phyloP scores from a whole-genome alignment of 352 stramenopile species.

The Phytophthora syringae region DNA sequence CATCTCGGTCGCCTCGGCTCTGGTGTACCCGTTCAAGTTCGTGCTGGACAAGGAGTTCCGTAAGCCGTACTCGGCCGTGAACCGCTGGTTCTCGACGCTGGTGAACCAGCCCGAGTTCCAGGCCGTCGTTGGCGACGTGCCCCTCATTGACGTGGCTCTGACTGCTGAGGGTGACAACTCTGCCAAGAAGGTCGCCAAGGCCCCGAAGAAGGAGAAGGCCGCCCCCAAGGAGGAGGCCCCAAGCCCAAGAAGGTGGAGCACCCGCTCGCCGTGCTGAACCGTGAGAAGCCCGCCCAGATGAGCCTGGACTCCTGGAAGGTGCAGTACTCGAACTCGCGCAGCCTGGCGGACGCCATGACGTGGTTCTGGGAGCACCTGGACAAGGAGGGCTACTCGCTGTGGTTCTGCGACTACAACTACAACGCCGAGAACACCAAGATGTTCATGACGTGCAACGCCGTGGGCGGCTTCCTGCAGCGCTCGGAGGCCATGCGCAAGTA shows the following conservation, averaged over 20 bases:
- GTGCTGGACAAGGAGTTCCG: slow-evolving; percentile 91
- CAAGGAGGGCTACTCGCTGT: slow-evolving; percentile 90
- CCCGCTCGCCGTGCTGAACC: slow-evolving; percentile 89
- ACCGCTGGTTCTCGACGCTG: slow-evolving; percentile 92
- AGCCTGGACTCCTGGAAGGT: slow-evolving; percentile 93
- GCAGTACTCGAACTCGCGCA: slow-evolving; percentile 91
- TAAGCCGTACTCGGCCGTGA: slow-evolving; percentile 87
- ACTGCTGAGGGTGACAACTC: slow-evolving; percentile 66
- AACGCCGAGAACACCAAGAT: slow-evolving; percentile 93
- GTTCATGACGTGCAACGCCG: slow-evolving; percentile 95
- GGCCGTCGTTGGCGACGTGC: slow-evolving; percentile 91
- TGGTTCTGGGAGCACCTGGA: slow-evolving; percentile 93
- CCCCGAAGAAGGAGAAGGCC: slow-evolving; percentile 58
- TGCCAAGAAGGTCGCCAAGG: slow-evolving; percentile 39
- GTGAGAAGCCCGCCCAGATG: slow-evolving; percentile 79
- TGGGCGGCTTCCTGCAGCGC: slow-evolving; percentile 93
- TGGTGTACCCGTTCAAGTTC: slow-evolving; percentile 92
- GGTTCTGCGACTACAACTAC: slow-evolving; percentile 94
- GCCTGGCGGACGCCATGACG: slow-evolving; percentile 87
- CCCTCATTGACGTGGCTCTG: slow-evolving; percentile 79
- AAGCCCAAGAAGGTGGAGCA: slow-evolving; percentile 87
- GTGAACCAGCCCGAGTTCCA: background rate
- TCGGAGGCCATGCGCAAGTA: slow-evolving; percentile 93
- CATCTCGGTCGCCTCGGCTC: too few relatives aligned
- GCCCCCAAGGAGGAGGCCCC: slow-evolving; percentile 46